Base-by-base conservation (phyloP, 768 basidiomycete species). In the Lentinula sp. region DNA sequence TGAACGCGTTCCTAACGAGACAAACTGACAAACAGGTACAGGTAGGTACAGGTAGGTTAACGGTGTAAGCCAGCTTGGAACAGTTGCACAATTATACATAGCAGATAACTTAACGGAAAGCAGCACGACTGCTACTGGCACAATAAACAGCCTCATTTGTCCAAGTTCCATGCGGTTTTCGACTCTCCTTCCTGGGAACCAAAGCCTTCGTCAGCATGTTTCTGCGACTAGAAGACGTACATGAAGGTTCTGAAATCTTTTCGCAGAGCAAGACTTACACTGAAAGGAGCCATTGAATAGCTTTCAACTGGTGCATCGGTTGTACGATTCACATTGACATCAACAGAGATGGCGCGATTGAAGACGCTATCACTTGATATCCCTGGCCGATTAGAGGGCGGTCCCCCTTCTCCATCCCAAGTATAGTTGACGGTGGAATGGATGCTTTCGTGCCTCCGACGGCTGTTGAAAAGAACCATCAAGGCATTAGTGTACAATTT, bases 401-500 rank as follows among this genome's bases (percentile, higher is more conserved):
- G 35, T 1, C 45, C 45, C 36, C 15, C 51, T 56, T 56, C 55
- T 41, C 39, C 55, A 16, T 56, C 55, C 55, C 55, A 56, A 5
- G 55, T 56, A n/a, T 56, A 56, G 15, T 37, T 56, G 6, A 23
- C 37, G 28, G 37, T 42, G 13, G 28, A 32, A 35, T 51, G 32
- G 16, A 35, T 33, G 23, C 12, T 32, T 10, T 37, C 18, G 36
- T 54, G 33, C 3, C 65, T 66, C 58, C 69, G 65, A 2, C 72
- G 68, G 42, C 64, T 66, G 61, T 73, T 73, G 62, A 73, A 68
- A 3, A 72, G 60, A 7, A 69, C 70, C 28, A 73, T 65, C 4
- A 73, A 60, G 0, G 70, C 69, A 42, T 73, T 73, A 28, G 70
- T 69, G 59, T 72, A 72, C 8, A 73, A 59, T 46, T 72, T 71